A percentile compares a stretch with the other conserved stretches of the same genome.
phyloP scores from a whole-genome alignment of 208 protist genomes.

The Wallacemonas sp. region DNA sequence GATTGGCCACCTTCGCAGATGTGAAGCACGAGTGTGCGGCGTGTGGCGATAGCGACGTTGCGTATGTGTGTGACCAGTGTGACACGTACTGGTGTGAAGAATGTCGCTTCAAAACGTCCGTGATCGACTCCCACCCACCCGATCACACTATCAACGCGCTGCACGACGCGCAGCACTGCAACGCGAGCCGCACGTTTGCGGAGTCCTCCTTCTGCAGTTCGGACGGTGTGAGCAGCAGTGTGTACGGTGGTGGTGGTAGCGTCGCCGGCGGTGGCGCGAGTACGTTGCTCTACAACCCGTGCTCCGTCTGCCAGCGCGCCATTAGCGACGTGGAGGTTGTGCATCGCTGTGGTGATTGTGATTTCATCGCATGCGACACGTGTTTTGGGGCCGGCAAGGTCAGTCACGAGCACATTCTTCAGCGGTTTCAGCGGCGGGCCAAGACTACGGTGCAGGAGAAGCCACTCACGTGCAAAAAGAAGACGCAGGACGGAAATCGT shows the following conservation, averaged over 20 bases:
- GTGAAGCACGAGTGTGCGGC: slow-evolving; percentile 45
- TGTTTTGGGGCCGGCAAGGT: slow-evolving; percentile 38
- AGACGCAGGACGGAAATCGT: slow-evolving; percentile 81
- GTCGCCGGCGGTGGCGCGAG: slow-evolving; percentile 36
- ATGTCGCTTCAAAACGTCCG: slow-evolving; percentile 37
- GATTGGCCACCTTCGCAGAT: slow-evolving; percentile 44
- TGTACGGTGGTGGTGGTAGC: neutral
- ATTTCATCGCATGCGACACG: slow-evolving; percentile 59
- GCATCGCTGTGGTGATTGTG: slow-evolving; percentile 72
- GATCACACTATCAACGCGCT: slow-evolving; percentile 47
- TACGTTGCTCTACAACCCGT: slow-evolving; percentile 81
- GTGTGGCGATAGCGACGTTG: slow-evolving; percentile 43
- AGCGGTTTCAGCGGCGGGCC: slow-evolving; percentile 52
- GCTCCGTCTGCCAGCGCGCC: slow-evolving; percentile 42
- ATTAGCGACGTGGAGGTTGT: slow-evolving; percentile 75
- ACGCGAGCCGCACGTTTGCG: slow-evolving; percentile 49
- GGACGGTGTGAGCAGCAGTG: slow-evolving; percentile 17
- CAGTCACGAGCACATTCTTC: slow-evolving; percentile 60
- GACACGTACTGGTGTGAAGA: slow-evolving; percentile 58
- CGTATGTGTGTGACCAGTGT: slow-evolving; percentile 57
- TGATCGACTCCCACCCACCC: slow-evolving; percentile 35
- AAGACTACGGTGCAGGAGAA: slow-evolving; percentile 41
- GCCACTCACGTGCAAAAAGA: slow-evolving; percentile 37
- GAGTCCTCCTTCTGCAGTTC: slow-evolving; percentile 31
- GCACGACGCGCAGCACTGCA: slow-evolving; percentile 44